Percentiles rank a stretch among this genome's conserved stretches.
These are phyloP conservation scores for Phylloporus sp. DNA, from an alignment of 768 basidiomycete species.

Conservation along the genomic window DNA sequence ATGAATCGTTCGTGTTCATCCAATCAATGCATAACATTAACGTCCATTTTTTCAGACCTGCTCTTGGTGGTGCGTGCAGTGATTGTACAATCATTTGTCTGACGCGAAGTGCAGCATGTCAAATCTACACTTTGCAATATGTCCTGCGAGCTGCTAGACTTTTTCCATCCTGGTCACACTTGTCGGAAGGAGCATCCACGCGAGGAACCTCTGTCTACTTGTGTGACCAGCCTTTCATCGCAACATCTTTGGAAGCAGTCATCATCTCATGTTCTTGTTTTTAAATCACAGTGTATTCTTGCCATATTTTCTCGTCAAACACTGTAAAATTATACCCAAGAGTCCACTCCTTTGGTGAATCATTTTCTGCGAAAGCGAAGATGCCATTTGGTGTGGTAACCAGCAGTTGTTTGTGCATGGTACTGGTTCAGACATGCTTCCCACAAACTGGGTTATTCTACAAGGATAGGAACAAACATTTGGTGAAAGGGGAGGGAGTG, in stretches of 20 bases:
- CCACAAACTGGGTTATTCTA: slow-evolving; percentile 29
- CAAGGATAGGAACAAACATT: slow-evolving; percentile 13
- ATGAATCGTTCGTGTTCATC: slow-evolving; percentile 12
- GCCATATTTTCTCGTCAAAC: no score
- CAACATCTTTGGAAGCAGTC: slow-evolving; percentile 11
- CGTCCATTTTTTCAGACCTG: no score
- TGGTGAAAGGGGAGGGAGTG: slow-evolving; percentile 30
- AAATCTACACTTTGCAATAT: slow-evolving; percentile 16
- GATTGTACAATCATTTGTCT: background rate
- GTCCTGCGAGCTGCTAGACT: slow-evolving; percentile 18
- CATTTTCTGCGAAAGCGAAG: slow-evolving; percentile 34
- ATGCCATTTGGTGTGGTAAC: slow-evolving; percentile 34
- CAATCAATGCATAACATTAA: slow-evolving; percentile 1
- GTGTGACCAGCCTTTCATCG: slow-evolving; percentile 18
- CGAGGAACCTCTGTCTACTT: slow-evolving; percentile 15
- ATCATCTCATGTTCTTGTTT: slow-evolving; percentile 4
- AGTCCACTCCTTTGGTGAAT: slow-evolving; percentile 39
- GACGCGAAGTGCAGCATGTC: slow-evolving; percentile 3
- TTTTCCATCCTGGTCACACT: slow-evolving; percentile 19
- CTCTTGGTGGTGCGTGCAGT: no score
- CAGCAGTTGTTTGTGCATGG: slow-evolving; percentile 23
- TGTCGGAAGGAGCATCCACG: background rate
- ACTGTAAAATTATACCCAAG: background rate
- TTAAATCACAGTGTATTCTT: no score
- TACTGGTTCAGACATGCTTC: slow-evolving; percentile 29